Base-by-base conservation (phyloP, 129 eudicot species). In the Centella asiatica region DNA sequence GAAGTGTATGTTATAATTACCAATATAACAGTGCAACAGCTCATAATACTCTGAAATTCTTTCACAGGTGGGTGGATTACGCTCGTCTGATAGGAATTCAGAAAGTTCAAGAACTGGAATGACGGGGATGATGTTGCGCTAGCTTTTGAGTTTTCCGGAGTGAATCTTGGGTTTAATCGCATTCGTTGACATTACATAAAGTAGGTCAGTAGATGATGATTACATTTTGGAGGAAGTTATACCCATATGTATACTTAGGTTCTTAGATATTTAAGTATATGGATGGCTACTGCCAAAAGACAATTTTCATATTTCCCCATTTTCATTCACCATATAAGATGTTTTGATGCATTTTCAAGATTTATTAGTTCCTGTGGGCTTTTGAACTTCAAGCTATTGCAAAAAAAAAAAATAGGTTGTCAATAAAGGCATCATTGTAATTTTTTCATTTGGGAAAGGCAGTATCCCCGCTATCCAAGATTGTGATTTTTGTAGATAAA, bases 1-100 rank as follows among this genome's bases (percentile, higher is more conserved):
- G 44, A 53, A 1, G 40, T 5, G 36, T 9, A 34, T 55, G 36
- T 10, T 62, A 2, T 44, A 40, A 8, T 44, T 67, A 40, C 40
- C 24, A 53, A 9, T 54, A 23, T 46, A 47, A 42, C 9, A 1
- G 12, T 49, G 18, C 24, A 34, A 28, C 22, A 47, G 13, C n/a
- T 27, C 8, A 9, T 44, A 28, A 36, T 19, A 39, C 56, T 39
- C 47, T 11, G 11, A 65, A 32, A 42, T 63, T 61, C 36, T 64
- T 61, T 4, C 51, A 72, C 77, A 89, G 97, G 85, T 89, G 97
- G 97, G 97, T 89, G 73, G 97, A 89, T 79, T 89, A 89, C 67
- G 97, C 97, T 10, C 97, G 97, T 74, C 74, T 67, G 80, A 75
- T 89, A 14, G 97, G 97, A 44, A 77, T 89, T 75, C 97, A 89